Evolutionary conservation across 192 early-diverging fungal species (phyloP), one percentile per base, ranked within the genome.

Genomic region (Coemansia sp.): DNA sequence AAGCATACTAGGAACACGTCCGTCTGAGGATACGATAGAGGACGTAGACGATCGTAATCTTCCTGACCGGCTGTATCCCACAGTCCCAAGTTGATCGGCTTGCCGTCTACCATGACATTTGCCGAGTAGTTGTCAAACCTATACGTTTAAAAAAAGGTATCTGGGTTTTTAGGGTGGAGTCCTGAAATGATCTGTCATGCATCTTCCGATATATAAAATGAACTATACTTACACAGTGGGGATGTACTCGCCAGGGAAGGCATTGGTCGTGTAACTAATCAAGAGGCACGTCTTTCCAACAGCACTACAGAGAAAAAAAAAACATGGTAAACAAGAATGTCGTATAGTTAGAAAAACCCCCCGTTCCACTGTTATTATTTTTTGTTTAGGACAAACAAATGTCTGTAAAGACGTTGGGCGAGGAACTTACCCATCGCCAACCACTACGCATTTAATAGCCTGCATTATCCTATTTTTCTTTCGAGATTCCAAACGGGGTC

Each of bases 41-140:
- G 97, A 63, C 97, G 92, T 60, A 98, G 87, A 52, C 97, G 94
- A 78, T 98, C 97, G 84, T 98, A 97, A 83, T 99, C 97, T 85
- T 98, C 96, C 84, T 98, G 96, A 55, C 96, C 96, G 58, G 96
- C 96, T 3, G 96, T 98, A 87, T 98, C 96, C 95, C 95, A 98
- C 62, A 98, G 87, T 38, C 96, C 96, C 55, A 98, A 83, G 83
- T 94, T 98, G 84, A 98, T 97, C 61, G 95, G 97, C 80, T 96
- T 97, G 66, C 95, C 95, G 78, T 97, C 97, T 5, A 98, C 95
- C 97, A 98, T 98, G 43, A 98, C 94, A 78, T 96, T 97, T 52
- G 95, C 97, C 20, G 94, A 96, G 84, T 98, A 98, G 85, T 98
- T 98, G 85, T 98, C 97, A 74, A 98, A 98, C 56, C 80, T 82